These are phyloP conservation scores for Picea sitchensis DNA, from an alignment of 75 land plant genomes.

Conservation along the genomic window DNA sequence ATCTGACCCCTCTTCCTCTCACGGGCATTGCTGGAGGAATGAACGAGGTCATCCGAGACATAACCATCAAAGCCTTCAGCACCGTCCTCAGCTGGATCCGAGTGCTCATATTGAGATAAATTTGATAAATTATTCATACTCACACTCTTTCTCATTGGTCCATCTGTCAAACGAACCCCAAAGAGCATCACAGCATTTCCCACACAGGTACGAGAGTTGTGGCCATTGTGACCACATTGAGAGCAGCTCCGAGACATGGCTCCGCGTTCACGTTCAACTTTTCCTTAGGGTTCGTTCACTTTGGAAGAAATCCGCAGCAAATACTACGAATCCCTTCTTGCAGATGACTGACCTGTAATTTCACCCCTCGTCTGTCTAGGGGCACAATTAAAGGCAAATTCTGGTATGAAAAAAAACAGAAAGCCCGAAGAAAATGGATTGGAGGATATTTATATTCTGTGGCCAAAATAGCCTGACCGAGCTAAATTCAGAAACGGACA, in stretches of 20 bases:
- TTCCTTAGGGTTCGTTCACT: too few species aligned
- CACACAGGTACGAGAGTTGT: constrained; percentile 69
- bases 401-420: too few species aligned
- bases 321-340: too few species aligned
- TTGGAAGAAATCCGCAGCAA: too few species aligned
- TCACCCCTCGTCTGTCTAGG: too few species aligned
- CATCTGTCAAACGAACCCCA: constrained; percentile 32
- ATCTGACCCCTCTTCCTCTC: constrained; percentile 56
- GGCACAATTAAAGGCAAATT: too few species aligned
- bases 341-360: too few species aligned
- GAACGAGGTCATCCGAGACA: constrained; percentile 54
- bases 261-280: too few species aligned
- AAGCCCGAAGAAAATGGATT: too few species aligned
- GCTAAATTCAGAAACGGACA: too few species aligned
- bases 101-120: constrained; percentile 19
- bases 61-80: constrained; percentile 23
- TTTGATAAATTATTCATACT: constrained; percentile 48
- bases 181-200: constrained; percentile 31
- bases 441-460: too few species aligned
- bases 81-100: constrained; percentile 15
- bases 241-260: constrained; percentile 70
- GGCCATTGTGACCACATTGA: constrained; percentile 81
- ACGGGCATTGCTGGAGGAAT: constrained; percentile 45
- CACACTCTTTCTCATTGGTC: constrained; percentile 46
- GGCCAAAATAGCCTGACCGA: too few species aligned